Base-by-base conservation (phyloP, 345 rosid species). In the Rhodamnia rubescens region DNA sequence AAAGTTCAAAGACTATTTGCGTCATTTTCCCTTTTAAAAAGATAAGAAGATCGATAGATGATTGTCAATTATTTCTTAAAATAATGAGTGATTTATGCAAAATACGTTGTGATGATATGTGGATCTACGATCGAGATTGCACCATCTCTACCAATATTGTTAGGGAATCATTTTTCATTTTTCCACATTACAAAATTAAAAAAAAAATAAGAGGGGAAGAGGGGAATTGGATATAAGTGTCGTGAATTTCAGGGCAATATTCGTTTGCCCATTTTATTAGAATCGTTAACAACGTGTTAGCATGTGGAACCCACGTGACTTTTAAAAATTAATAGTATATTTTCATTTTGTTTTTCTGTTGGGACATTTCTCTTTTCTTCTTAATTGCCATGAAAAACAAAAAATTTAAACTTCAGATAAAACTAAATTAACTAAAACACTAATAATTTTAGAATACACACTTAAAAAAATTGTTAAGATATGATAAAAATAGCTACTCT, bases 111-210 rank as follows among this genome's bases (percentile, higher is more conserved):
- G 47, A 47, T 47, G 2, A 47, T 47, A 11, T 8, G 11, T 47
- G 50, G 2, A 47, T 47, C 11, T 47, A 9, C 50, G 2, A 2
- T 47, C 8, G 50, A 47, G 11, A 47, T 47, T 47, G 11, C 8
- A 1, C 0, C 1, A 1, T 47, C 11, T 8, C 11, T 6, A 3
- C 2, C 11, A 0, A 0, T 10, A 49, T 49, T 49, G 9, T 47
- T 8, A 49, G 11, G 12, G 11, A 49, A 49, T 10, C 12, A 49
- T 49, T 49, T 49, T 49, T 3, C 51, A 55, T 21, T 55, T 21
- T 55, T 8, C 8, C n/a, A 22, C 0, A 55, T 57, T 57, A 24
- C 11, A 1, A 4, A 24, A 24, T n/a, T n/a, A 4, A 8, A 22
- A 56, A 56, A 56, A 18, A 53, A 5, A 22, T 55, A 13, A 24